Conservation (phyloP, 1,139 yeast species). For the Blastobotrys petasosporus region DNA sequence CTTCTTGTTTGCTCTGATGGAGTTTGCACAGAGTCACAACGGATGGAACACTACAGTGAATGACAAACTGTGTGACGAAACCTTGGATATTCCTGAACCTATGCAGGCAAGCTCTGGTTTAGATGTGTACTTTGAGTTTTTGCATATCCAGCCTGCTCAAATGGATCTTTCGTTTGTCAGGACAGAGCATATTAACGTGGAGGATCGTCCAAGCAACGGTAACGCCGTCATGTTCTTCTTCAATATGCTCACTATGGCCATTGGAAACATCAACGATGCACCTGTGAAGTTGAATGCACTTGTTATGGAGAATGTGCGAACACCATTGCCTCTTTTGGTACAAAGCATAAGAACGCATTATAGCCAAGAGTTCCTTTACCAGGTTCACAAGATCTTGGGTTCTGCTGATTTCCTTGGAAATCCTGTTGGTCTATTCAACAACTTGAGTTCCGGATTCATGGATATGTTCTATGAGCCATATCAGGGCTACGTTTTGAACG, state of each 20-base stretch:
- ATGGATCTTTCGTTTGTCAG: conserved; percentile 86
- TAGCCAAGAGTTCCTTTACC: conserved; percentile 87
- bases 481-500: conserved; percentile 89
- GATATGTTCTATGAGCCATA: conserved; percentile 97
- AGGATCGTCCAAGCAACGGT: conserved; percentile 50
- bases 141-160: conserved; percentile 88
- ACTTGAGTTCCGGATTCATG: conserved; percentile 88
- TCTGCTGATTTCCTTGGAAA: conserved; percentile 96
- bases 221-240: conserved; percentile 65
- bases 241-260: conserved; percentile 89
- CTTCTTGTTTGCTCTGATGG: conserved; percentile 74
- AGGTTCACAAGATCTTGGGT: conserved; percentile 86
- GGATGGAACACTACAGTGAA: conserved; percentile 23
- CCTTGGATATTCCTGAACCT: conserved; percentile 66
- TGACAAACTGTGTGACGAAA: conserved; percentile 52
- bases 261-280: conserved; percentile 95
- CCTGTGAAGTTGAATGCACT: conserved; percentile 87
- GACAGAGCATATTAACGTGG: conserved; percentile 69
- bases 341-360: conserved; percentile 80
- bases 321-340: conserved; percentile 67
- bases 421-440: conserved; percentile 93
- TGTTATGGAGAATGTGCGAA: conserved; percentile 81
- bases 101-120: conserved; percentile 49
- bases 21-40: conserved; percentile 60
- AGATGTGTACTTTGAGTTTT: conserved; percentile 85